Evolutionary conservation across 2,329 filamentous ascomycete species (phyloP), one percentile per base, ranked within the genome.

Genomic region (Seiridium unicorne): DNA sequence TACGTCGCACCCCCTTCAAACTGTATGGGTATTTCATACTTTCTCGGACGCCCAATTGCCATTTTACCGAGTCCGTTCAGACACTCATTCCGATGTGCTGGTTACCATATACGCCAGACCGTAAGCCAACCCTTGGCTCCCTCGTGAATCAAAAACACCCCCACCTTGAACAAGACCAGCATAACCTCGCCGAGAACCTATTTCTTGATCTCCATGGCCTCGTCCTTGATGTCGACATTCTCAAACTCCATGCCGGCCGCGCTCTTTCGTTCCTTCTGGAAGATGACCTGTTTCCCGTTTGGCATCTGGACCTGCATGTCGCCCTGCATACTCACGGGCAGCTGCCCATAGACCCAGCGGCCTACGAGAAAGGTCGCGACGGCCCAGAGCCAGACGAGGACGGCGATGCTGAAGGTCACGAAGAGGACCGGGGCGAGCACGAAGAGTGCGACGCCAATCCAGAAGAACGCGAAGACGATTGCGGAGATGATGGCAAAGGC

Each of bases 341-440:
- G 40, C 36, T 59, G 59, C 5, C 51, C 42, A 66, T 84, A 86
- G 10, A 80, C 58, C 76, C 79, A 82, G 55, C 77, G 76, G 3
- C 74, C 77, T 44, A 78, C 68, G 55, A 82, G 40, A 70, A 87
- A 93, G 53, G 81, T 83, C 11, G 80, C 83, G 7, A 89, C 76
- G 6, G 82, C 86, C 86, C 88, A 91, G 18, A 84, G 74, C 85
- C 90, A 94, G 62, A 89, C 74, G 61, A 88, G 81, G 1, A 87
- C 75, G 4, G 85, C 89, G 31, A 87, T 72, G 53, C 81, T 81
- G 10, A 83, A 85, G 3, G 89, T 88, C 63, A 91, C 72, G 72
- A 91, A 84, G 44, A 94, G 76, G 0, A 86, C 83, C 1, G 90
- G 90, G 0, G 91, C 75, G 13, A 95, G 81, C 46, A 93, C 70